A percentile compares a stretch with the other conserved stretches of the same genome.
Conservation (phyloP, 257 asterid genomes). For the Primulina eburnea region DNA sequence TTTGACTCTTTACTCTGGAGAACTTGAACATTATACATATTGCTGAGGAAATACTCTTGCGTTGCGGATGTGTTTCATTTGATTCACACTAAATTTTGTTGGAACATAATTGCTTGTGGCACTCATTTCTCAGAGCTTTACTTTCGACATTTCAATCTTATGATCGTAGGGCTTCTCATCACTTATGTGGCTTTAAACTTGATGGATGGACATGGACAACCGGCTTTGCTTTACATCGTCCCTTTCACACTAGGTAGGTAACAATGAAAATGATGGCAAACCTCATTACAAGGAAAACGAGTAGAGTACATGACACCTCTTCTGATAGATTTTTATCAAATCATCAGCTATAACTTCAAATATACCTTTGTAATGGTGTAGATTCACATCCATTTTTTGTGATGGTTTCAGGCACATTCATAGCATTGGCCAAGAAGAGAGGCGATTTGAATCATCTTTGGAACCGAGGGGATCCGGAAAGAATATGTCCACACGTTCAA, state of each 20-base stretch:
- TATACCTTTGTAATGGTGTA: neutral
- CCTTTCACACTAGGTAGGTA: conserved; percentile 87
- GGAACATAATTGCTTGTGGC: neutral
- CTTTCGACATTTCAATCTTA: neutral
- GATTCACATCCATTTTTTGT: neutral
- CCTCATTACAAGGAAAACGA: neutral
- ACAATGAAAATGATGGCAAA: neutral
- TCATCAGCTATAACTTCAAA: neutral
- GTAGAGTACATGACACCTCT: neutral
- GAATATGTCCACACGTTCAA: conserved; percentile 71
- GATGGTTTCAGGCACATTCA: conserved; percentile 66
- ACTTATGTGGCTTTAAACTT: conserved; percentile 89
- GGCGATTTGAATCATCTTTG: conserved; percentile 81
- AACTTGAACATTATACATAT: neutral
- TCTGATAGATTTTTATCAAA: neutral
- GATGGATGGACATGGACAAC: conserved; percentile 99
- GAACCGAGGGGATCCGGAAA: conserved; percentile 86
- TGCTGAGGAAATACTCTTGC: neutral
- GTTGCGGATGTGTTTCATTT: neutral
- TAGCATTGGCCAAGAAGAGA: conserved; percentile 65
- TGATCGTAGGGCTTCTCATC: conserved; percentile 65
- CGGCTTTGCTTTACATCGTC: conserved; percentile 97
- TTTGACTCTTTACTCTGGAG: neutral
- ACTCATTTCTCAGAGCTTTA: neutral
- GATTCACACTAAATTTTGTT: neutral